Conservation (phyloP, 306 rosid genomes). For the Oemleria cerasiformis region DNA sequence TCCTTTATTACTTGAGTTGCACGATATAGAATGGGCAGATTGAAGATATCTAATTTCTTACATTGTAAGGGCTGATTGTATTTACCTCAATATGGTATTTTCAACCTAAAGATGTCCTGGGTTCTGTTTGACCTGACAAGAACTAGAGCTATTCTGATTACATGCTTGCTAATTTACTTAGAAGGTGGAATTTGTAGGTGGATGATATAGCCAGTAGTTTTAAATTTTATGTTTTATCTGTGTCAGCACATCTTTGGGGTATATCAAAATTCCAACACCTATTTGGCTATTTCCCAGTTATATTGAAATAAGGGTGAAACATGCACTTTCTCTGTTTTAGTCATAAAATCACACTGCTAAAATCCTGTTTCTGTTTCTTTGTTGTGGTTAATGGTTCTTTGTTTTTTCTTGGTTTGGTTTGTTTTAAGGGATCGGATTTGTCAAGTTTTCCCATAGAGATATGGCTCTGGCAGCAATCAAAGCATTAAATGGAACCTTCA, state of each 20-base stretch:
- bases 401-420: constrained; percentile 24
- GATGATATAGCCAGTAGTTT: constrained; percentile 4
- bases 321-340: constrained; percentile 16
- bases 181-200: not conserved
- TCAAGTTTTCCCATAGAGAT: constrained; percentile 61
- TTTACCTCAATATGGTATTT: not conserved
- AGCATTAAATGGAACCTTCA: constrained; percentile 64
- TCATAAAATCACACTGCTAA: not conserved
- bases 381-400: constrained; percentile 11
- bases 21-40: not conserved
- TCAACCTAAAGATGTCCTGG: not conserved
- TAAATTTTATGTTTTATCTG: not conserved
- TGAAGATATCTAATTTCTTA: not conserved
- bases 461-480: constrained; percentile 84
- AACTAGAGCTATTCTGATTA: not conserved
- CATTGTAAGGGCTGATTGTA: not conserved
- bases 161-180: not conserved
- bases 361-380: not conserved
- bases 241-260: constrained; percentile 18
- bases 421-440: constrained; percentile 71
- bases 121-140: not conserved
- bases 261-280: constrained; percentile 1
- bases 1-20: not conserved
- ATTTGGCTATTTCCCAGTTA: constrained; percentile 1
- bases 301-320: constrained; percentile 1